Conservation (phyloP, 495 filamentous ascomycete genomes). For the Penicillium steckii region DNA sequence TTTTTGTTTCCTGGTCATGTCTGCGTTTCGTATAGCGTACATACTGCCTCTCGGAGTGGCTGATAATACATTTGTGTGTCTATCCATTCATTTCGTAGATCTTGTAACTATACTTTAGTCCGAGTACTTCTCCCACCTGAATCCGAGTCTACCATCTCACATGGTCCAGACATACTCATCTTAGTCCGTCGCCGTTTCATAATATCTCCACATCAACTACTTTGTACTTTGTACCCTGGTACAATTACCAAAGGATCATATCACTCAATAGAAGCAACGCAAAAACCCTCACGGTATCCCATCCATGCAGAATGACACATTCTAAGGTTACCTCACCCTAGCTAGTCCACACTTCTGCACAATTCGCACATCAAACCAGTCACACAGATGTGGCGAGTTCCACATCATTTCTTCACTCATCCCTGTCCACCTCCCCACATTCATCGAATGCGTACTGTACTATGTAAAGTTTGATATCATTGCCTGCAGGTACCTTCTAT, state of each 20-base stretch:
- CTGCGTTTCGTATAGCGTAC: constrained; percentile 14
- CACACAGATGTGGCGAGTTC: too few species aligned
- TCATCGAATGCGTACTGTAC: neutral
- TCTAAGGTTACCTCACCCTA: too few species aligned
- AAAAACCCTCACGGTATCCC: neutral
- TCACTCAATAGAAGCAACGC: neutral
- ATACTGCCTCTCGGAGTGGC: constrained; percentile 12
- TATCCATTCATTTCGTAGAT: neutral
- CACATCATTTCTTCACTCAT: too few species aligned
- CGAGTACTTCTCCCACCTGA: too few species aligned
- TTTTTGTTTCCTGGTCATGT: constrained; percentile 5
- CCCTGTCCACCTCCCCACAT: neutral
- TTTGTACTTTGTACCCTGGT: too few species aligned
- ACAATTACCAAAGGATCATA: neutral
- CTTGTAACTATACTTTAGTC: too few species aligned
- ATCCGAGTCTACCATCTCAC: too few species aligned
- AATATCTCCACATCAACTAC: neutral
- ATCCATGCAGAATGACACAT: neutral
- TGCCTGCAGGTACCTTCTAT: neutral
- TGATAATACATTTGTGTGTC: constrained; percentile 17
- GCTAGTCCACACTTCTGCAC: too few species aligned
- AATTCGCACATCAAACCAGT: too few species aligned
- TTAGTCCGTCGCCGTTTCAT: too few species aligned
- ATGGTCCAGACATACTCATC: too few species aligned
- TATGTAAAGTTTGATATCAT: neutral